Conservation (phyloP, 2,329 filamentous ascomycete genomes). For the Cytospora piceicola region DNA sequence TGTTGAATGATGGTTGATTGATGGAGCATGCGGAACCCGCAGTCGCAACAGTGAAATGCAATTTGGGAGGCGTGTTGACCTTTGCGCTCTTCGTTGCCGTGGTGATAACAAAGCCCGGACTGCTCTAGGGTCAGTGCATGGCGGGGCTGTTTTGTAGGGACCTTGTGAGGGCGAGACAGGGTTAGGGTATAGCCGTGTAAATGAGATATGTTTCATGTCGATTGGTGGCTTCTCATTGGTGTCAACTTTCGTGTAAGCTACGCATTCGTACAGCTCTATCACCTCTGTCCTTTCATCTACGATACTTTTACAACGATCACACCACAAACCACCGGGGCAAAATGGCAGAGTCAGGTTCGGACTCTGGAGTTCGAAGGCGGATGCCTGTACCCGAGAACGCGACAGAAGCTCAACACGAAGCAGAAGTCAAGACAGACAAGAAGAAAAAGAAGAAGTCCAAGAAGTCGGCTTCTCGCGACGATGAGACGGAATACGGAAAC, state of each 20-base stretch:
- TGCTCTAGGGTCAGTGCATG: background rate
- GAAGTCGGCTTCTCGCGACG: conserved; percentile 47
- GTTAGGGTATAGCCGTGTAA: no score
- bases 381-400: conserved; percentile 15
- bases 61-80: background rate
- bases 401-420: background rate
- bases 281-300: background rate
- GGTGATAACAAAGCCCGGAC: background rate
- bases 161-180: no score
- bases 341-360: conserved; percentile 25
- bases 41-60: background rate
- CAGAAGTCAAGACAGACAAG: conserved; percentile 27
- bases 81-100: background rate
- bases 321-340: background rate
- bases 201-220: no score
- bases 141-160: background rate
- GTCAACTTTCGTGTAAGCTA: no score
- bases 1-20: background rate
- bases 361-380: conserved; percentile 29
- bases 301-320: background rate
- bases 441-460: conserved; percentile 38
- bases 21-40: no score
- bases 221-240: no score
- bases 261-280: no score
- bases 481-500: conserved; percentile 61